Percentiles rank a stretch among this genome's conserved stretches.
phyloP scores from a whole-genome alignment of 2,329 filamentous ascomycete genomes.

The Colletotrichum endophyticum region DNA sequence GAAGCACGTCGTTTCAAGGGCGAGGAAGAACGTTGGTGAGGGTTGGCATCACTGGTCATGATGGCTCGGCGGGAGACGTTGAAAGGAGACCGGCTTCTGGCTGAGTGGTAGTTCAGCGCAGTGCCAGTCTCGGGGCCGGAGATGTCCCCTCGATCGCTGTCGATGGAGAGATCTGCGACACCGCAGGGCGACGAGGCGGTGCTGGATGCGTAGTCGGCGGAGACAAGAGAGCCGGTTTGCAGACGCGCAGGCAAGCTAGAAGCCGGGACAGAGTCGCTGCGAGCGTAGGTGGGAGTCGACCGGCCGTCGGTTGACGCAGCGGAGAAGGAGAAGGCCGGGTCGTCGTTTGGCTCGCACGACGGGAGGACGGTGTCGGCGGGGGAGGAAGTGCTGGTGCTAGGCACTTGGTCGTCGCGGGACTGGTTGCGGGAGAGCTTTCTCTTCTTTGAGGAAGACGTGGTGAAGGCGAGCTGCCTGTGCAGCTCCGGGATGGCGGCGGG shows the following conservation, averaged over 20 bases:
- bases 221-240: slow-evolving; percentile 48
- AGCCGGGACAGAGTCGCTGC: slow-evolving; percentile 40
- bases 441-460: slow-evolving; percentile 78
- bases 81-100: slow-evolving; percentile 58
- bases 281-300: slow-evolving; percentile 28
- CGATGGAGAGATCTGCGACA: slow-evolving; percentile 62
- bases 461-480: slow-evolving; percentile 71
- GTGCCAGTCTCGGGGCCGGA: slow-evolving; percentile 45
- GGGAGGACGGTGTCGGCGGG: slow-evolving; percentile 52
- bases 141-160: slow-evolving; percentile 56
- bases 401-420: slow-evolving; percentile 44
- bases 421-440: slow-evolving; percentile 63
- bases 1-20: slow-evolving; percentile 69
- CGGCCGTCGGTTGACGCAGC: slow-evolving; percentile 34
- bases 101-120: slow-evolving; percentile 35
- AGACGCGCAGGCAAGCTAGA: slow-evolving; percentile 59
- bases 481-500: slow-evolving; percentile 50
- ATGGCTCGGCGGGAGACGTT: slow-evolving; percentile 57
- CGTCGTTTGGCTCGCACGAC: slow-evolving; percentile 58
- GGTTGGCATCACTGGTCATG: slow-evolving; percentile 65
- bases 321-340: slow-evolving; percentile 57
- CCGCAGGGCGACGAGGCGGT: slow-evolving; percentile 63
- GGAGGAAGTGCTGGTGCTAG: slow-evolving; percentile 35
- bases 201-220: slow-evolving; percentile 57
- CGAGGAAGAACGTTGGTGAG: slow-evolving; percentile 66